These are phyloP conservation scores for Lasiodiplodia theobromae DNA, from an alignment of 2,329 filamentous ascomycete species.

Conservation along the genomic window DNA sequence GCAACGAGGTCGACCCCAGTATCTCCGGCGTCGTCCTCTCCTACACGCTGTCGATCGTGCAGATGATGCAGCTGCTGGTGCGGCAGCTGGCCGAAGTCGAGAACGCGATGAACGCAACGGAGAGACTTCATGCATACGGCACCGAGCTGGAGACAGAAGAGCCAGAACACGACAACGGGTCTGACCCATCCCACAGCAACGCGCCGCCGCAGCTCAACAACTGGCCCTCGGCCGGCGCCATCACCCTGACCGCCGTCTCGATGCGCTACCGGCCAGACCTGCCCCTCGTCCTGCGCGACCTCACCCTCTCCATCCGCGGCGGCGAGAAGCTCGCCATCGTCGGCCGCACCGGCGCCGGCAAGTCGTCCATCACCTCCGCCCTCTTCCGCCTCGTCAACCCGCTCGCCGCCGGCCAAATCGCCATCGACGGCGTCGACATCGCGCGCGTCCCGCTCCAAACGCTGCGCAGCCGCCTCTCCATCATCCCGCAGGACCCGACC, in stretches of 20 bases:
- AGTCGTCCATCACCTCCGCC: slow-evolving; percentile 83
- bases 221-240: slow-evolving; percentile 87
- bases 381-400: slow-evolving; percentile 72
- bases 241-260: slow-evolving; percentile 57
- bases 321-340: slow-evolving; percentile 84
- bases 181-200: slow-evolving; percentile 68
- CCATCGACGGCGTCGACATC: slow-evolving; percentile 64
- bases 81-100: slow-evolving; percentile 94
- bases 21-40: slow-evolving; percentile 88
- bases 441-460: slow-evolving; percentile 76
- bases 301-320: slow-evolving; percentile 71
- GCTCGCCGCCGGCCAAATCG: slow-evolving; percentile 55
- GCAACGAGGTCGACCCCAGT: slow-evolving; percentile 83
- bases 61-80: slow-evolving; percentile 97
- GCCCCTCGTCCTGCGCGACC: slow-evolving; percentile 57
- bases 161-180: slow-evolving; percentile 51
- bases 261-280: slow-evolving; percentile 60
- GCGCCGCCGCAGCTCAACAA: slow-evolving; percentile 73
- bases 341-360: slow-evolving; percentile 81
- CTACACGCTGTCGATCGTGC: slow-evolving; percentile 91
- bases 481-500: slow-evolving; percentile 85
- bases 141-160: slow-evolving; percentile 87
- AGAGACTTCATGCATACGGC: slow-evolving; percentile 90
- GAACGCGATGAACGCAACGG: slow-evolving; percentile 97
- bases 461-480: slow-evolving; percentile 76